Evolutionary conservation across 2,329 filamentous ascomycete species (phyloP), one percentile per base, ranked within the genome.

Genomic region (Fusarium temperatum): DNA sequence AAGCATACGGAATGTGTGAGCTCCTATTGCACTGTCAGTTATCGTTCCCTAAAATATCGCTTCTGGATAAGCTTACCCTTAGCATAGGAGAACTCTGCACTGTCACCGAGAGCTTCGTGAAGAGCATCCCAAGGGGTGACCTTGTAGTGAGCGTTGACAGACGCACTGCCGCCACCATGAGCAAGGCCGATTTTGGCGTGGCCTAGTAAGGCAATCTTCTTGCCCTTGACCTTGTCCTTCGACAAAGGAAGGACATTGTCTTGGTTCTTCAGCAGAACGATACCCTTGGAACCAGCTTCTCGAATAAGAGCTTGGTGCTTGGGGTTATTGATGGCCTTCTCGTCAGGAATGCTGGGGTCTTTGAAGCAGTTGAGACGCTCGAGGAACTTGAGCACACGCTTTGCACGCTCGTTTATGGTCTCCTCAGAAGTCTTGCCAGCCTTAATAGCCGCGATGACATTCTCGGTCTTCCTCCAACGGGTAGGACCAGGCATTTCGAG

Each of bases 221-320:
- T 81, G 39, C 79, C 80, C 65, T 78, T 78, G 26, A 80, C 64
- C 65, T 77, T 78, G 2, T 79, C 77, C 39, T 73, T 78, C 6
- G 87, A 84, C 73, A 92, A 87, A 8, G 90, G 90, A 22, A 92
- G 82, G 18, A 91, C 80, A 8, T 82, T 81, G 9, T 86, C 85
- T 66, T 91, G 86, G 72, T 92, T 92, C 80, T 92, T 92, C 56
- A 92, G 80, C 17, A 92, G 82, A 1, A 90, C 91, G 32, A 92
- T 79, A 1, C 90, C 90, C 79, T 92, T 89, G 13, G 78, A 76
- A 20, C 78, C 78, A 39, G 77, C 78, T 53, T 80, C 78, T 28
- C 78, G 71, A n/a, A 80, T 80, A 14, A 80, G 60, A 22, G 77
- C 74, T 17, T 71, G 77, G 26, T 80, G 76, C 62, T 84, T 81